Conservation (phyloP, 2,329 filamentous ascomycete species). For the Penicillium nordicum region DNA sequence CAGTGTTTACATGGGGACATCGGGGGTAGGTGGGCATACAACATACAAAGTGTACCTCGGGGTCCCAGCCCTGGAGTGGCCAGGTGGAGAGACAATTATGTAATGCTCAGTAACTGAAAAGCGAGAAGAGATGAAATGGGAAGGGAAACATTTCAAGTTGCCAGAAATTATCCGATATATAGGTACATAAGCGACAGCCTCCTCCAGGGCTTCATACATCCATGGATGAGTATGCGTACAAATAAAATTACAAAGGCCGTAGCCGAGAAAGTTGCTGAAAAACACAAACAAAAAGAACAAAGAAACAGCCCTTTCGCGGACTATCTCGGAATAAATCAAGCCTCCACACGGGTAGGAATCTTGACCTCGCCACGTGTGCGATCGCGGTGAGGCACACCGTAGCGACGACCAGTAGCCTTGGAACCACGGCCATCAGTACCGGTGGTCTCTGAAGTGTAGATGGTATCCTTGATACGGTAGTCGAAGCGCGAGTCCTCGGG, state of each 20-base stretch:
- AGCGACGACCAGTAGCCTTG: slow-evolving; percentile 56
- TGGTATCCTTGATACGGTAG: slow-evolving; percentile 56
- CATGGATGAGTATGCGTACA: slow-evolving; percentile 21
- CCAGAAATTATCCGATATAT: slow-evolving; percentile 13
- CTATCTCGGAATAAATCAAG: slow-evolving; percentile 26
- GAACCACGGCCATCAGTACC: slow-evolving; percentile 54
- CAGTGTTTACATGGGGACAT: not conserved
- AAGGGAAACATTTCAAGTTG: not conserved
- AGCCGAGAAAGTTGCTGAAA: slow-evolving; percentile 7
- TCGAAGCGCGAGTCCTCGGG: slow-evolving; percentile 54
- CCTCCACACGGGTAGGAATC: slow-evolving; percentile 59
- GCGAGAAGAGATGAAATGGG: not conserved
- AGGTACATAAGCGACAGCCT: slow-evolving; percentile 20
- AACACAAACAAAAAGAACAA: not conserved
- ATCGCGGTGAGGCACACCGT: slow-evolving; percentile 61
- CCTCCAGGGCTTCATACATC: slow-evolving; percentile 11
- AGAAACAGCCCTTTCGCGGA: not conserved
- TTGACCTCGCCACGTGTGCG: slow-evolving; percentile 62
- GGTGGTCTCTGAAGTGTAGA: slow-evolving; percentile 53
- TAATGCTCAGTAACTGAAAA: not conserved
- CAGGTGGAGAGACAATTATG: not conserved
- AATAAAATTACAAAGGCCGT: slow-evolving; percentile 17
- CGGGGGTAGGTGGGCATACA: not conserved
- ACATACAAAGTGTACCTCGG: not conserved
- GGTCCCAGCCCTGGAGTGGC: too few species aligned